A percentile compares a stretch with the other conserved stretches of the same genome.
These are phyloP conservation scores for Pseudozyma sp. DNA, from an alignment of 1,284 basidiomycete genomes.

Conservation along the genomic window DNA sequence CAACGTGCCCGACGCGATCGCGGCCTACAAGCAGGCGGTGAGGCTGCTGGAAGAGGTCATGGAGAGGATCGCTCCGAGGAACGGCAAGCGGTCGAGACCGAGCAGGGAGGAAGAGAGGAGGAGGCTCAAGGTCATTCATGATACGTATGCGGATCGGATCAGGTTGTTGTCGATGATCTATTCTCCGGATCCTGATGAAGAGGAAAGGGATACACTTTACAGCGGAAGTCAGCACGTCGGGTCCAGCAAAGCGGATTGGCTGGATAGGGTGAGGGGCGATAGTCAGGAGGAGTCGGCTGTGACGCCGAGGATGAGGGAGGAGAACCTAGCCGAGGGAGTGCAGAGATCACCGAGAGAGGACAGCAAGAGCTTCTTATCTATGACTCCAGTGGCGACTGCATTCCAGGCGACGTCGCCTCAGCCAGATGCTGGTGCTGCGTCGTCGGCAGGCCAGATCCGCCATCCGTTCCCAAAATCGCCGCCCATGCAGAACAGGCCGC, in stretches of 20 bases:
- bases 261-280: slow-evolving; percentile 31
- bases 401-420: slow-evolving; percentile 12
- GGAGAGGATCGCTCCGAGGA: slow-evolving; percentile 67
- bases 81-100: slow-evolving; percentile 50
- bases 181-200: slow-evolving; percentile 29
- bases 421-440: neutral
- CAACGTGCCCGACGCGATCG: slow-evolving; percentile 69
- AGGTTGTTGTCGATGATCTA: slow-evolving; percentile 66
- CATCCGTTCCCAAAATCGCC: slow-evolving; percentile 34
- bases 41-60: slow-evolving; percentile 70
- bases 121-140: slow-evolving; percentile 69
- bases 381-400: slow-evolving; percentile 28
- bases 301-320: slow-evolving; percentile 16
- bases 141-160: slow-evolving; percentile 70
- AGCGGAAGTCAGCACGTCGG: slow-evolving; percentile 12
- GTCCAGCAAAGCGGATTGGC: slow-evolving; percentile 33
- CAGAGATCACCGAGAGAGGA: slow-evolving; percentile 22
- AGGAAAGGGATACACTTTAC: slow-evolving; percentile 24
- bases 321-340: neutral
- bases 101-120: slow-evolving; percentile 68
- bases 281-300: slow-evolving; percentile 4
- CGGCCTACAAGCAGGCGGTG: slow-evolving; percentile 69
- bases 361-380: slow-evolving; percentile 25
- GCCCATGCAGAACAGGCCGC: slow-evolving; percentile 13
- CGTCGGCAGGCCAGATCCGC: neutral